These are phyloP conservation scores for Cadophora luteo-olivacea DNA, from an alignment of 2,329 filamentous ascomycete genomes.

Conservation along the genomic window DNA sequence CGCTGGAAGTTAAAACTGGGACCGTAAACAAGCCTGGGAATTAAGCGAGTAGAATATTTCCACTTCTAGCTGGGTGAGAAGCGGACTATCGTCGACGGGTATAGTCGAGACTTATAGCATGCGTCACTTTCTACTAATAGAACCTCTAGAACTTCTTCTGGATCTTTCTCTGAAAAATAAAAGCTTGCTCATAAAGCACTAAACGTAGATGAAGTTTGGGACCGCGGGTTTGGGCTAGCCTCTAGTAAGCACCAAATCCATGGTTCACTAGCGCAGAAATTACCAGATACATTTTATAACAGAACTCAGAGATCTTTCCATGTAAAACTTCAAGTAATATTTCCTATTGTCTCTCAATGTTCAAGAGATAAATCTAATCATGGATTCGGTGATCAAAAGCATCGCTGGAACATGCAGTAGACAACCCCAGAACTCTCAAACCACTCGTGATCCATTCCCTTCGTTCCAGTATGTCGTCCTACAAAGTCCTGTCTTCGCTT, in stretches of 20 bases:
- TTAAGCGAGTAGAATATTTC: background rate
- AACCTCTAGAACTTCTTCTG: too few relatives aligned
- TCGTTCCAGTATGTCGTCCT: background rate
- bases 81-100: background rate
- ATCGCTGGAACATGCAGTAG: background rate
- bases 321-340: background rate
- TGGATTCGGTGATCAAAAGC: background rate
- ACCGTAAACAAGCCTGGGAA: background rate
- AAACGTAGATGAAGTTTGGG: too few relatives aligned
- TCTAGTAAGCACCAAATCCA: too few relatives aligned
- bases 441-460: background rate
- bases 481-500: too few relatives aligned
- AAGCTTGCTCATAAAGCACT: too few relatives aligned
- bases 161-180: too few relatives aligned
- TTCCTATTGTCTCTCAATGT: background rate
- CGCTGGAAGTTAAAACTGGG: background rate
- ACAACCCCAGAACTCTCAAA: background rate
- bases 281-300: too few relatives aligned
- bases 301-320: too few relatives aligned
- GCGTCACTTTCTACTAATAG: too few relatives aligned
- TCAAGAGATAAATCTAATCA: background rate
- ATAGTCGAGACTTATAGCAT: background rate
- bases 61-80: background rate
- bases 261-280: too few relatives aligned
- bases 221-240: too few relatives aligned